Percentiles rank a stretch among this genome's conserved stretches.
These are phyloP conservation scores for Papiliotrema flavescens DNA, from an alignment of 1,284 basidiomycete species.

Conservation along the genomic window DNA sequence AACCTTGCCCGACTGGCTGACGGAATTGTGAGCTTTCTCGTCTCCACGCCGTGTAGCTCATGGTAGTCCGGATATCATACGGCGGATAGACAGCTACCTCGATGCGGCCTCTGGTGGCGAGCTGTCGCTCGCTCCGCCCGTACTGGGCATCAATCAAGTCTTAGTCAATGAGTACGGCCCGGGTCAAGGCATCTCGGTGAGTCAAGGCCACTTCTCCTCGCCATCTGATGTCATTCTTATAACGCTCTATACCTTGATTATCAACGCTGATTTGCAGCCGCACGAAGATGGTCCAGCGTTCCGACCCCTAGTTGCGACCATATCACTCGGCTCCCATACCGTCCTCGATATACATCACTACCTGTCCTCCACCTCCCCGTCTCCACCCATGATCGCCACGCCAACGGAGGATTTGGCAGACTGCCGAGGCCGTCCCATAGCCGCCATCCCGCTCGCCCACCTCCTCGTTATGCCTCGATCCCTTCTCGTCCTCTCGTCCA, in stretches of 20 bases:
- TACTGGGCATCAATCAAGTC: constrained; percentile 67
- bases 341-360: constrained; percentile 83
- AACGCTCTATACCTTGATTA: background rate
- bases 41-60: constrained; percentile 3
- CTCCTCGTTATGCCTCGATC: constrained; percentile 79
- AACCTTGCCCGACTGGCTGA: constrained; percentile 37
- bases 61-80: constrained; percentile 68
- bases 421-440: constrained; percentile 56
- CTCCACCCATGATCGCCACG: constrained; percentile 40
- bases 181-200: constrained; percentile 87
- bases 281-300: constrained; percentile 91
- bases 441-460: constrained; percentile 63
- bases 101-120: constrained; percentile 27
- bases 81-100: constrained; percentile 55
- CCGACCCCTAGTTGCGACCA: constrained; percentile 79
- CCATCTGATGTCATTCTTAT: background rate
- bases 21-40: constrained; percentile 30
- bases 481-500: constrained; percentile 67
- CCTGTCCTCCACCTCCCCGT: constrained; percentile 38
- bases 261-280: constrained; percentile 56
- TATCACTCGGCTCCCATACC: constrained; percentile 79
- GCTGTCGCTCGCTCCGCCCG: constrained; percentile 55
- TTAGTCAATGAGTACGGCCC: constrained; percentile 85
- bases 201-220: constrained; percentile 21
- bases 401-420: background rate